Percentiles rank a stretch among this genome's conserved stretches.
Evolutionary conservation across 1,284 basidiomycete species (phyloP).

Genomic region (Leucoagaricus sp.): DNA sequence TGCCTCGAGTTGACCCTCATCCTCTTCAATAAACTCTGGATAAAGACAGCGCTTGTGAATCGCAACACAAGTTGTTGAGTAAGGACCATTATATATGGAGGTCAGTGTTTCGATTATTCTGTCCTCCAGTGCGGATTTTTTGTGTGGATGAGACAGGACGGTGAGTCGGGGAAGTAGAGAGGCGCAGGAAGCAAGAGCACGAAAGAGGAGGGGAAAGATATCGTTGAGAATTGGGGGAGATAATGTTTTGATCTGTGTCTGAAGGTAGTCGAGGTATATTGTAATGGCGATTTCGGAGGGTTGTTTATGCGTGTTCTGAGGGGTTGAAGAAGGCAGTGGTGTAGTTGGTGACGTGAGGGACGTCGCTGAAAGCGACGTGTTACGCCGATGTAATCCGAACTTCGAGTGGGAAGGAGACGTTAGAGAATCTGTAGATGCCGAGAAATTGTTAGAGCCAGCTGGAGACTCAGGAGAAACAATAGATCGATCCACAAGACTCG

Average conservation of each 20-base stretch:
- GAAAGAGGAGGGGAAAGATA: constrained; percentile 72
- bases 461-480: constrained; percentile 41
- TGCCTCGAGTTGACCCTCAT: background rate
- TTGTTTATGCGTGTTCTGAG: constrained; percentile 30
- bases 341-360: constrained; percentile 28
- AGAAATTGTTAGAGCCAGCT: constrained; percentile 25
- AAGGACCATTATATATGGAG: constrained; percentile 62
- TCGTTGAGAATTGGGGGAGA: constrained; percentile 50
- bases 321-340: constrained; percentile 22
- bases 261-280: constrained; percentile 66
- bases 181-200: constrained; percentile 61
- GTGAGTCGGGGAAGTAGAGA: constrained; percentile 67
- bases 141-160: constrained; percentile 38
- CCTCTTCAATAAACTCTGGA: constrained; percentile 21
- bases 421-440: constrained; percentile 16
- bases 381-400: constrained; percentile 50
- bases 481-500: constrained; percentile 53
- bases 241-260: constrained; percentile 56
- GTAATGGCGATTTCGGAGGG: constrained; percentile 61
- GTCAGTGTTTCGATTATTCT: constrained; percentile 56
- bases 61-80: constrained; percentile 61
- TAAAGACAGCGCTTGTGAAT: constrained; percentile 47
- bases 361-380: constrained; percentile 49
- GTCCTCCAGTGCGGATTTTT: constrained; percentile 50
- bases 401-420: constrained; percentile 27